These are phyloP conservation scores for Globisporangium mamillatum DNA, from an alignment of 352 stramenopile species.

Conservation along the genomic window DNA sequence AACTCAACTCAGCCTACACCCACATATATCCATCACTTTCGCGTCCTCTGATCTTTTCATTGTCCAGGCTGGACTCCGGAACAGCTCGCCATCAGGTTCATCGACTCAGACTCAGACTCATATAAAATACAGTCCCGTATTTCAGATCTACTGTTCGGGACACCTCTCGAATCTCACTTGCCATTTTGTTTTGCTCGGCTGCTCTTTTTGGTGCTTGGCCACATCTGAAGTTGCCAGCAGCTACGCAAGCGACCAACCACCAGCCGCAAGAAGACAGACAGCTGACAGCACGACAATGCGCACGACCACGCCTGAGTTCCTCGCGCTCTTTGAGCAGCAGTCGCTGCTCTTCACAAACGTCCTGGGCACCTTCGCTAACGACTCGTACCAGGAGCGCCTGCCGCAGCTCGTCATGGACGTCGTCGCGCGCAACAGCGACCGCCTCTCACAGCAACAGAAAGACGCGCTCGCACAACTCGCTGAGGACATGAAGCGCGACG, in stretches of 20 bases:
- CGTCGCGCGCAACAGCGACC: slow-evolving; percentile 37
- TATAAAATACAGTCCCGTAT: no score
- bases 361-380: slow-evolving; percentile 53
- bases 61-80: no score
- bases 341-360: slow-evolving; percentile 54
- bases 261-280: no score
- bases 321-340: slow-evolving; percentile 47
- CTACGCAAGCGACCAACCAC: not conserved
- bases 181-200: no score
- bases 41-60: no score
- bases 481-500: slow-evolving; percentile 39
- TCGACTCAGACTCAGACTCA: no score
- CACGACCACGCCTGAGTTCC: slow-evolving; percentile 36
- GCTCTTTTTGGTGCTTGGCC: not conserved
- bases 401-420: slow-evolving; percentile 61
- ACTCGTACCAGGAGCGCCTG: slow-evolving; percentile 56
- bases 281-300: not conserved
- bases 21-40: no score
- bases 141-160: no score
- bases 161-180: no score
- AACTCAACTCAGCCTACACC: no score
- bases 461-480: slow-evolving; percentile 40
- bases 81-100: no score
- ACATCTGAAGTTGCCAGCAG: slow-evolving; percentile 2
- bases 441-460: slow-evolving; percentile 32